A percentile compares a stretch with the other conserved stretches of the same genome.
Evolutionary conservation across 108 stramenopile species (phyloP).

Genomic region (Fragilariopsis cylindrus): DNA sequence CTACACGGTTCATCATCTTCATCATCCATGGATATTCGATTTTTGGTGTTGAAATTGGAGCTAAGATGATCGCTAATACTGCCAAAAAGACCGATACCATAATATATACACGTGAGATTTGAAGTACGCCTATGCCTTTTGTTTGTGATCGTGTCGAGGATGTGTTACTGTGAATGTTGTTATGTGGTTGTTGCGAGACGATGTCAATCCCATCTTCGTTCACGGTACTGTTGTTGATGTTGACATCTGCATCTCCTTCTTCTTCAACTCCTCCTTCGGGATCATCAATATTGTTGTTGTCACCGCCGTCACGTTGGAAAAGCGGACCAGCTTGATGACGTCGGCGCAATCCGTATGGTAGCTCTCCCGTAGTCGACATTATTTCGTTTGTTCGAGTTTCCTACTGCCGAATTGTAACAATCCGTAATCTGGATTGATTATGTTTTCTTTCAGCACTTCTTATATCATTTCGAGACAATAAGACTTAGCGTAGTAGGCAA

Average conservation of each 20-base stretch:
- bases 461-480: too few species aligned
- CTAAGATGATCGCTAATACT: conserved; percentile 22
- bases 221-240: neutral
- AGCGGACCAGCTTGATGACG: neutral
- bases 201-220: neutral
- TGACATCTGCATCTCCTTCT: neutral
- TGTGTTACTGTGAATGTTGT: neutral
- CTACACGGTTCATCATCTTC: neutral
- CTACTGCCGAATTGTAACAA: too few species aligned
- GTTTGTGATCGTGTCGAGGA: neutral
- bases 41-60: neutral
- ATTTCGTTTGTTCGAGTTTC: too few species aligned
- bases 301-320: neutral
- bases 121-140: conserved; percentile 2
- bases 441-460: too few species aligned
- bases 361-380: too few species aligned
- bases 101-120: conserved; percentile 20
- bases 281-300: conserved; percentile 8
- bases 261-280: neutral
- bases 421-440: too few species aligned
- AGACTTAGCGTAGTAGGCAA: too few species aligned
- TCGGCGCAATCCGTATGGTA: neutral
- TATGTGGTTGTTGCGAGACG: neutral
- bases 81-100: conserved; percentile 25
- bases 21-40: neutral